Evolutionary conservation across 306 rosid species (phyloP), one percentile per base, ranked within the genome.

Genomic region (Sesbania bispinosa): DNA sequence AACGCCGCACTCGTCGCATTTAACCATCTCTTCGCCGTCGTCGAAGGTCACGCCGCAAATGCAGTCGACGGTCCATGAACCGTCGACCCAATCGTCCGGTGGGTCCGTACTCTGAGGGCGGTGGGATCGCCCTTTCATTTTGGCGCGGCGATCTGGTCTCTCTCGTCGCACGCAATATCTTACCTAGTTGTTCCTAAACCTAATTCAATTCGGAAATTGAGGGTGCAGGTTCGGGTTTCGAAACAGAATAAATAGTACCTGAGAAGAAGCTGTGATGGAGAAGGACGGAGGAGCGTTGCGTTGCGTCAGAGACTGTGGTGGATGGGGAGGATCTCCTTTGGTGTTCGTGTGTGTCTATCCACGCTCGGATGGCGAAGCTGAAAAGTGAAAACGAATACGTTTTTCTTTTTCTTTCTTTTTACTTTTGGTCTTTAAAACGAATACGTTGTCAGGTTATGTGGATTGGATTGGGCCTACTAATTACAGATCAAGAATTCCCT

Each of bases 1-100:
- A 4, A 94, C 99, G 45, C 90, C 97, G 43, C 99, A 94, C 85
- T 94, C 99, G 15, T 94, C 99, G 62, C 99, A 94, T 66, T 94
- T 94, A 4, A 94, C 99, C 99, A 94, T 94, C 87, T 94, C 99
- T 43, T 94, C 99, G 24, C 99, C 99, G 72, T 94, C 99, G 75
- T 94, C 99, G 64, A 89, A 94, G 76, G 77, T 91, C 32, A 94
- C 99, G 43, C 99, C 99, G 71, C 99, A 94, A 19, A 91, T 78
- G 65, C 99, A 94, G 74, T 94, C 99, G 73, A 94, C 99, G 3
- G 97, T 91, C 99, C 99, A 94, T 1, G 96, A 86, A 4, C 89
- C 99, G 62, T 91, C 87, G 9, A 83, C 90, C 99, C 99, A 94
- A 26, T 91, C 98, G 29, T 94, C 97, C 19, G 94, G 94, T 16